Evolutionary conservation across 768 basidiomycete species (phyloP).

Genomic region (Suillus americanus): DNA sequence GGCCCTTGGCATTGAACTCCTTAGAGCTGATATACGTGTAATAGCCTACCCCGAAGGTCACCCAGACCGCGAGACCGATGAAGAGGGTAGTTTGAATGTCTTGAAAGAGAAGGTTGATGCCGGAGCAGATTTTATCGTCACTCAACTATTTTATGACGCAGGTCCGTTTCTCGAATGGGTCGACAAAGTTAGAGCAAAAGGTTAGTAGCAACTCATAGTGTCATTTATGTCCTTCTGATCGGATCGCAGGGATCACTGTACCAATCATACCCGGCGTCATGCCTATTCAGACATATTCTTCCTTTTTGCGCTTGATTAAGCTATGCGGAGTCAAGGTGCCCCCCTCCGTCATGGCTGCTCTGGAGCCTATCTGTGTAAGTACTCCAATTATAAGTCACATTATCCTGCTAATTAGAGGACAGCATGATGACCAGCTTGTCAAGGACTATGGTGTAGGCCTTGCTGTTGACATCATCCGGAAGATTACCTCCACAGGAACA

Average conservation of each 20-base stretch:
- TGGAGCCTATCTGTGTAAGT: slow-evolving; percentile 77
- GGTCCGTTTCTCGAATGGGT: slow-evolving; percentile 83
- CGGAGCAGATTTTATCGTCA: slow-evolving; percentile 94
- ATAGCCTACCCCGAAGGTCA: slow-evolving; percentile 92
- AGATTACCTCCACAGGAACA: slow-evolving; percentile 51
- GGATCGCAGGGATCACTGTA: slow-evolving; percentile 71
- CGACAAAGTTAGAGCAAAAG: slow-evolving; percentile 64
- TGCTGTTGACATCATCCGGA: slow-evolving; percentile 76
- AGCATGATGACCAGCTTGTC: slow-evolving; percentile 92
- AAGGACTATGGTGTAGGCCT: slow-evolving; percentile 93
- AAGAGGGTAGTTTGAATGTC: slow-evolving; percentile 63
- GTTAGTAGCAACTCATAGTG: slow-evolving; percentile 38
- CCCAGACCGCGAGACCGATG: slow-evolving; percentile 55
- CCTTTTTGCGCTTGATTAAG: slow-evolving; percentile 89
- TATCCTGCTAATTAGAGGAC: neutral
- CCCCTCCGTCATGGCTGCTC: slow-evolving; percentile 53
- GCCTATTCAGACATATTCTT: slow-evolving; percentile 96
- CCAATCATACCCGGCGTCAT: slow-evolving; percentile 96
- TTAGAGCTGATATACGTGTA: neutral
- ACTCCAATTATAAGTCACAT: neutral
- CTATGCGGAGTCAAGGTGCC: slow-evolving; percentile 84
- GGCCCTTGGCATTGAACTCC: slow-evolving; percentile 2
- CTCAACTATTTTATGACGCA: slow-evolving; percentile 97
- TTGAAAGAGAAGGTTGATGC: slow-evolving; percentile 89
- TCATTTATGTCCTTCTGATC: slow-evolving; percentile 9